These are phyloP conservation scores for Starmerella geochares DNA, from an alignment of 805 yeast species.

Conservation along the genomic window DNA sequence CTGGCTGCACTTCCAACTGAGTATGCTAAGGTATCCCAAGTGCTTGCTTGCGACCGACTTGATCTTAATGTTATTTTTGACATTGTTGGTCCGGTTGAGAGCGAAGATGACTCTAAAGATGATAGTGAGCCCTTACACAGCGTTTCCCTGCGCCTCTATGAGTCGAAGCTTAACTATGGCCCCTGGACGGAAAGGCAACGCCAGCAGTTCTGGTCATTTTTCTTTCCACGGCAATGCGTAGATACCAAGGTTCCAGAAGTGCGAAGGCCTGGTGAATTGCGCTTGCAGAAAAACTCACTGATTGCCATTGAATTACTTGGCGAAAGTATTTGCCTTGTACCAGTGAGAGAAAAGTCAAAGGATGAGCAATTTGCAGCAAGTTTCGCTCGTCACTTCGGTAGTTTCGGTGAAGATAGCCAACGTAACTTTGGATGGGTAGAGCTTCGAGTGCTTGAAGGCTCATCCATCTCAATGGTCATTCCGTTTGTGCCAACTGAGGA, in stretches of 20 bases:
- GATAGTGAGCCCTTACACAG: conserved; percentile 34
- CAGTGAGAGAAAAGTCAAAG: conserved; percentile 76
- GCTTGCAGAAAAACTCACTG: conserved; percentile 51
- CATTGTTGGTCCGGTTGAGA: conserved; percentile 47
- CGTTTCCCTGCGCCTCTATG: conserved; percentile 46
- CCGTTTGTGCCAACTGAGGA: conserved; percentile 33
- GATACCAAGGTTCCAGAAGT: conserved; percentile 41
- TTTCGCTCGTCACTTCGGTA: conserved; percentile 4
- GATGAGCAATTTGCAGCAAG: conserved; percentile 33
- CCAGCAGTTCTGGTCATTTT: conserved; percentile 47
- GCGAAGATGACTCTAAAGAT: background rate
- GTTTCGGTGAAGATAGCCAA: conserved; percentile 17
- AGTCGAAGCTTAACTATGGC: conserved; percentile 70
- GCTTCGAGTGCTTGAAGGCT: conserved; percentile 45
- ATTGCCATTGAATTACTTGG: conserved; percentile 50
- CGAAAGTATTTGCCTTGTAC: conserved; percentile 60
- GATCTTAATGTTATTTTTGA: conserved; percentile 60
- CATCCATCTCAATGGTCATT: conserved; percentile 40
- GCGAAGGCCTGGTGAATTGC: conserved; percentile 40
- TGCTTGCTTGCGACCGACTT: conserved; percentile 51
- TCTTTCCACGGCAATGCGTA: conserved; percentile 45
- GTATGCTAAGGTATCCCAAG: conserved; percentile 68
- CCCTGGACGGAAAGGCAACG: conserved; percentile 94
- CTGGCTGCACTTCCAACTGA: conserved; percentile 38
- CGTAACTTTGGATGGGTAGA: conserved; percentile 93